Evolutionary conservation across 2,329 filamentous ascomycete genomes (phyloP).

Genomic region (Fusarium pseudonygamai): DNA sequence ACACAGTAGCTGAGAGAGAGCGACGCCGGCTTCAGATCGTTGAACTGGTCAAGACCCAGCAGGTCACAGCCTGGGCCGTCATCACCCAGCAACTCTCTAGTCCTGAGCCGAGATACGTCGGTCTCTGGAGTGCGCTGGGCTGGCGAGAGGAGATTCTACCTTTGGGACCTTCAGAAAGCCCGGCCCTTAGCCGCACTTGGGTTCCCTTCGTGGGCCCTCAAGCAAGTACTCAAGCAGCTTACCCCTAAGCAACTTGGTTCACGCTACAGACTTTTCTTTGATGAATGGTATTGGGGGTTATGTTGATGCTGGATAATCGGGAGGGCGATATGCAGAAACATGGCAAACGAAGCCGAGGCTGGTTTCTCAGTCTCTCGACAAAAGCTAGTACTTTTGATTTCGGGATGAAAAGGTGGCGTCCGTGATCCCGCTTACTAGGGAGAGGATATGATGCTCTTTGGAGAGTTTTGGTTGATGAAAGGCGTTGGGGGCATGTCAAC

Average conservation of each 20-base stretch:
- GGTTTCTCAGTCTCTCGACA: background rate
- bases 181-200: constrained; percentile 57
- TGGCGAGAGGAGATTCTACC: constrained; percentile 58
- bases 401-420: constrained; percentile 2
- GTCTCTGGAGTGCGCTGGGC: constrained; percentile 58
- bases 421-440: background rate
- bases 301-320: constrained; percentile 14
- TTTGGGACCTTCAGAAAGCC: constrained; percentile 53
- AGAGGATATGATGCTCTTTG: constrained; percentile 19
- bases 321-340: background rate
- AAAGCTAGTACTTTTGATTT: constrained; percentile 5
- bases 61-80: constrained; percentile 47
- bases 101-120: constrained; percentile 52
- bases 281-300: constrained; percentile 29
- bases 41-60: constrained; percentile 52
- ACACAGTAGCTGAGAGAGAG: constrained; percentile 67
- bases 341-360: constrained; percentile 6
- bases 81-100: constrained; percentile 51
- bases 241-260: constrained; percentile 39
- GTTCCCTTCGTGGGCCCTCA: constrained; percentile 48
- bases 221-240: constrained; percentile 40
- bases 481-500: constrained; percentile 33
- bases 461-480: constrained; percentile 34
- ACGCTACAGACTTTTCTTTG: constrained; percentile 28
- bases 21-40: constrained; percentile 59